Conservation (phyloP, 192 early-diverging fungal species). For the Linnemannia exigua region DNA sequence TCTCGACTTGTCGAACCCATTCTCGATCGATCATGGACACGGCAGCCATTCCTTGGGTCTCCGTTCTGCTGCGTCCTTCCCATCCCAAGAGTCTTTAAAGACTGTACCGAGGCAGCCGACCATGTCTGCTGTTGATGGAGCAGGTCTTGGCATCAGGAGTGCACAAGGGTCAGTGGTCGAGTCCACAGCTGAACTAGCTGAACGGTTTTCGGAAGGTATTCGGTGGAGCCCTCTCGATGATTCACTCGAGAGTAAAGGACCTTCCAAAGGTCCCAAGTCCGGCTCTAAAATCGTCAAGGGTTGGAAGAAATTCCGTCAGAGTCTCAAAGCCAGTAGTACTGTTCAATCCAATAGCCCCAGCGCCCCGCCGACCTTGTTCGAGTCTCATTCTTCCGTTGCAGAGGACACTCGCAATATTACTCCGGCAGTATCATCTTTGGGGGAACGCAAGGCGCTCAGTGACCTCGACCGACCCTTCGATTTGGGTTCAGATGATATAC, state of each 20-base stretch:
- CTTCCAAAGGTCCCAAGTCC: conserved; percentile 1
- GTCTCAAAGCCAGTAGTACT: background rate
- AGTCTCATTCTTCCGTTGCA: conserved; percentile 1
- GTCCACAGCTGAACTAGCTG: background rate
- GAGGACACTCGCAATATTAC: background rate
- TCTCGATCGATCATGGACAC: background rate
- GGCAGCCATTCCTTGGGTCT: background rate
- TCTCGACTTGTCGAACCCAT: background rate
- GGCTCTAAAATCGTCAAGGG: conserved; percentile 19
- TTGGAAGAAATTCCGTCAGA: conserved; percentile 33
- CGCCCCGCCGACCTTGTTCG: background rate
- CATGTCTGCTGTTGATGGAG: background rate
- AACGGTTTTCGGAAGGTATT: background rate
- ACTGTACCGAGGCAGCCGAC: background rate
- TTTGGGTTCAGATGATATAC: conserved; percentile 2
- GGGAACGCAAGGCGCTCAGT: conserved; percentile 11
- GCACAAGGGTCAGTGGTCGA: background rate
- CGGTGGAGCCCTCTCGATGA: background rate
- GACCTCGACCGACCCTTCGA: conserved; percentile 19
- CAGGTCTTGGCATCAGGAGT: background rate
- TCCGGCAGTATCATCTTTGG: background rate
- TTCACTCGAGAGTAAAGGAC: background rate
- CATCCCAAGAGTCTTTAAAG: background rate
- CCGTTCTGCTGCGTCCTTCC: background rate
- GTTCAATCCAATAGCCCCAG: background rate